Percentiles rank a stretch among this genome's conserved stretches.
Evolutionary conservation across 768 basidiomycete species (phyloP).

Genomic region (Podaxis sp.): DNA sequence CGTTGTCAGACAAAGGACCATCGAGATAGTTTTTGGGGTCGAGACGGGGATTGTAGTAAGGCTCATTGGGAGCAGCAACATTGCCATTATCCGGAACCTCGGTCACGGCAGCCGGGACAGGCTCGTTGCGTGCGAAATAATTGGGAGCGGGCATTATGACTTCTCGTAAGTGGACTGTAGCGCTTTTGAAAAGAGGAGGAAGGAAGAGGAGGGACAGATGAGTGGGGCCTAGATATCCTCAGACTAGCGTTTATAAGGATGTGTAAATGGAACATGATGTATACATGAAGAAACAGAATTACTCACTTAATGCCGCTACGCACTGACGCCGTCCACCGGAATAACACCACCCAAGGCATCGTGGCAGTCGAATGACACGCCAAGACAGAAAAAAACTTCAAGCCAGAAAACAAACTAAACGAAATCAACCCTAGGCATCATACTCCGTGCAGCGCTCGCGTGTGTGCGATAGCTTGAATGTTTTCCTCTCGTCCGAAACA

Average conservation of each 20-base stretch:
- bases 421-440: background rate
- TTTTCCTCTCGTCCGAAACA: background rate
- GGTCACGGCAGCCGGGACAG: background rate
- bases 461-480: background rate
- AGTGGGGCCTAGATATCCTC: background rate
- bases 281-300: background rate
- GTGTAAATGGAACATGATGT: background rate
- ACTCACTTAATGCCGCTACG: conserved; percentile 8
- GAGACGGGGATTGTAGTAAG: conserved; percentile 66
- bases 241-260: conserved; percentile 11
- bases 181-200: background rate
- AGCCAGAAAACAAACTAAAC: background rate
- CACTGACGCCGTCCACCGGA: conserved; percentile 5
- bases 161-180: background rate
- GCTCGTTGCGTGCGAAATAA: conserved; percentile 10
- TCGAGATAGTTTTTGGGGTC: conserved; percentile 69
- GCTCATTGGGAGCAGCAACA: conserved; percentile 8
- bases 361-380: background rate
- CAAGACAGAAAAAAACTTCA: conserved; percentile 1
- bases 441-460: background rate
- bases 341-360: background rate
- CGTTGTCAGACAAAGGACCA: conserved; percentile 64
- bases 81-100: background rate
- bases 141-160: conserved; percentile 13
- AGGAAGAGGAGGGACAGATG: background rate